Evolutionary conservation across 1,284 basidiomycete genomes (phyloP).

Genomic region (Clitocybe nebularis): DNA sequence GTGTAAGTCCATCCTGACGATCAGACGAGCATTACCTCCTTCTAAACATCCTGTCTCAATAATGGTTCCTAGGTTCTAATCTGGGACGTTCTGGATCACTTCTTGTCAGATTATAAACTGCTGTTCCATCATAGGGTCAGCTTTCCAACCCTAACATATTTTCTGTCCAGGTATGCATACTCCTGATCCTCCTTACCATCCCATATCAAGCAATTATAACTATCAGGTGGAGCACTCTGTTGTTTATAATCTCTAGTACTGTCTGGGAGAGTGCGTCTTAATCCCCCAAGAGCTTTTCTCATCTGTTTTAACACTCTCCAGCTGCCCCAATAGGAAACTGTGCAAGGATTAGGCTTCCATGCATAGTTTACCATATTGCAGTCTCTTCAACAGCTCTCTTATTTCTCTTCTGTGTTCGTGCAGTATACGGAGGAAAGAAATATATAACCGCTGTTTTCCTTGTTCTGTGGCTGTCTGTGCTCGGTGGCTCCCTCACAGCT

Average conservation of each 20-base stretch:
- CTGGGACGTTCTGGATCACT: no score
- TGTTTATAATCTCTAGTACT: background rate
- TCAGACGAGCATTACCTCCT: no score
- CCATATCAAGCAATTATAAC: background rate
- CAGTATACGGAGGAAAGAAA: constrained; percentile 24
- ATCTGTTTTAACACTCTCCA: background rate
- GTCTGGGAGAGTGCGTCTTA: background rate
- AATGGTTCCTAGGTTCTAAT: no score
- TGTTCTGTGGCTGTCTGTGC: constrained; percentile 26
- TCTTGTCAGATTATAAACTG: no score
- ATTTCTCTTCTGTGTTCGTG: constrained; percentile 29
- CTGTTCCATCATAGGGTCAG: no score
- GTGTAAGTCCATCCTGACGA: no score
- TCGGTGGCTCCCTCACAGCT: constrained; percentile 15
- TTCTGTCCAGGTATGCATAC: no score
- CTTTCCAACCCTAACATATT: no score
- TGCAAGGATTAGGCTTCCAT: constrained; percentile 2
- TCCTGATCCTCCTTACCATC: background rate
- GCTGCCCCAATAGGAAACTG: background rate
- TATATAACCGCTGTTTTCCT: constrained; percentile 21
- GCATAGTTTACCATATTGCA: constrained; percentile 14
- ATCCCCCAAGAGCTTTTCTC: background rate
- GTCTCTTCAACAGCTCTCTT: constrained; percentile 25
- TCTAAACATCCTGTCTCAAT: no score
- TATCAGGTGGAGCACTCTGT: background rate